Percentiles rank a stretch among this genome's conserved stretches.
Conservation (phyloP, 352 stramenopile genomes). For the Elongisporangium anandrum region DNA sequence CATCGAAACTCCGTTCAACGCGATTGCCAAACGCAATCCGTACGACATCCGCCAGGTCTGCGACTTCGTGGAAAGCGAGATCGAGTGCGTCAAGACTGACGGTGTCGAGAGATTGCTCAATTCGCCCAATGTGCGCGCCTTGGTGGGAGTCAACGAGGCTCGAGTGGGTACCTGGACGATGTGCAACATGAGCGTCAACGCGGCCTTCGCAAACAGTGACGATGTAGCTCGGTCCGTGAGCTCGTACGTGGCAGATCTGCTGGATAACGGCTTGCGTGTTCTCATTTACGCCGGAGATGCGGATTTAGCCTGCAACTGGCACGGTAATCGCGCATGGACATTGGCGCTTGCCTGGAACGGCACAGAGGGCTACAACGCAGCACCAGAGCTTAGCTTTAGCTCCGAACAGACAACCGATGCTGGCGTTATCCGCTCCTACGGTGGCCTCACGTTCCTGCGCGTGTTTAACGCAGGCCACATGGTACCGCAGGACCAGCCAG, state of each 20-base stretch:
- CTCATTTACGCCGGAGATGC: slow-evolving; percentile 22
- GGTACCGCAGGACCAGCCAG: slow-evolving; percentile 44
- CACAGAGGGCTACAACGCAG: slow-evolving; percentile 13
- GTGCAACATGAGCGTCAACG: slow-evolving; percentile 89
- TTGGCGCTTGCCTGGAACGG: slow-evolving; percentile 25
- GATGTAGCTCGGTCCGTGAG: slow-evolving; percentile 8
- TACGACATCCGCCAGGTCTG: slow-evolving; percentile 58
- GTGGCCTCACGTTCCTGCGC: slow-evolving; percentile 34
- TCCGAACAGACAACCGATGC: slow-evolving; percentile 3
- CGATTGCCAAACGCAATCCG: slow-evolving; percentile 26
- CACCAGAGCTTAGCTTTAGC: slow-evolving; percentile 1
- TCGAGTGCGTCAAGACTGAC: not conserved
- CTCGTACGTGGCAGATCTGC: slow-evolving; percentile 11
- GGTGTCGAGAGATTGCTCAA: slow-evolving; percentile 25
- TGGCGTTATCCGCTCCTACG: slow-evolving; percentile 23
- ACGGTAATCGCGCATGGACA: slow-evolving; percentile 26
- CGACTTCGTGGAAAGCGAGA: slow-evolving; percentile 10
- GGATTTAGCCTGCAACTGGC: slow-evolving; percentile 33
- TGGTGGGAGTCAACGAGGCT: slow-evolving; percentile 24
- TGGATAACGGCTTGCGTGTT: slow-evolving; percentile 14
- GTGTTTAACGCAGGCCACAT: slow-evolving; percentile 51
- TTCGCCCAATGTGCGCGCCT: slow-evolving; percentile 23
- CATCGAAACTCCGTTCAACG: no score
- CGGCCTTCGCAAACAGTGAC: slow-evolving; percentile 60
- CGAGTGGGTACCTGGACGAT: slow-evolving; percentile 68